Percentiles rank a stretch among this genome's conserved stretches.
These are phyloP conservation scores for Chaetoceros tenuissimus DNA, from an alignment of 108 stramenopile species.

Conservation along the genomic window DNA sequence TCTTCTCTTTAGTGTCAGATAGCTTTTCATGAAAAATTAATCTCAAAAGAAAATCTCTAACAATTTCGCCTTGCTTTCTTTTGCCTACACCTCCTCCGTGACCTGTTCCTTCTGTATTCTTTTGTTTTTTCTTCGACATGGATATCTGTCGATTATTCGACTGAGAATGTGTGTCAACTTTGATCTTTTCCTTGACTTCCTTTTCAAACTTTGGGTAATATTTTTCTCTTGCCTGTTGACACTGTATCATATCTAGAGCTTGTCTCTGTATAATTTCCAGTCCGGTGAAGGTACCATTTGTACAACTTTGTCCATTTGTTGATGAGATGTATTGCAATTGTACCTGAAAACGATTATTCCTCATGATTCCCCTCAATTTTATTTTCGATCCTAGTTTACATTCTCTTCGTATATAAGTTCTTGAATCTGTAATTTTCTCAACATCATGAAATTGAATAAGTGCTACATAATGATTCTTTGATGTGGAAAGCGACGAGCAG, in stretches of 20 bases:
- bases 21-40: slow-evolving; percentile 25
- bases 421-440: slow-evolving; percentile 22
- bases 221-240: slow-evolving; percentile 37
- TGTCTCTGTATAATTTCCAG: slow-evolving; percentile 10
- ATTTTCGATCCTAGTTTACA: slow-evolving; percentile 62
- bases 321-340: neutral
- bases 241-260: slow-evolving; percentile 42
- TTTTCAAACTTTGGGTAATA: slow-evolving; percentile 13
- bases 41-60: slow-evolving; percentile 49
- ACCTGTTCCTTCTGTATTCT: neutral
- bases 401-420: slow-evolving; percentile 43
- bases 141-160: neutral
- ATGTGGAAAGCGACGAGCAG: too few relatives aligned
- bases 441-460: slow-evolving; percentile 20
- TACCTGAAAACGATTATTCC: neutral
- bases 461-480: slow-evolving; percentile 23
- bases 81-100: slow-evolving; percentile 50
- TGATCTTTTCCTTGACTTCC: slow-evolving; percentile 2
- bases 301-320: slow-evolving; percentile 5
- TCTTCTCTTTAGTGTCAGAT: neutral
- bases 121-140: slow-evolving; percentile 5
- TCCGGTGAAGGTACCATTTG: slow-evolving; percentile 7
- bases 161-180: slow-evolving; percentile 5
- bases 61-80: slow-evolving; percentile 44
- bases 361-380: slow-evolving; percentile 21